A percentile compares a stretch with the other conserved stretches of the same genome.
phyloP scores from a whole-genome alignment of 192 early-diverging fungal genomes.

The Martensiomyces pterosporus region DNA sequence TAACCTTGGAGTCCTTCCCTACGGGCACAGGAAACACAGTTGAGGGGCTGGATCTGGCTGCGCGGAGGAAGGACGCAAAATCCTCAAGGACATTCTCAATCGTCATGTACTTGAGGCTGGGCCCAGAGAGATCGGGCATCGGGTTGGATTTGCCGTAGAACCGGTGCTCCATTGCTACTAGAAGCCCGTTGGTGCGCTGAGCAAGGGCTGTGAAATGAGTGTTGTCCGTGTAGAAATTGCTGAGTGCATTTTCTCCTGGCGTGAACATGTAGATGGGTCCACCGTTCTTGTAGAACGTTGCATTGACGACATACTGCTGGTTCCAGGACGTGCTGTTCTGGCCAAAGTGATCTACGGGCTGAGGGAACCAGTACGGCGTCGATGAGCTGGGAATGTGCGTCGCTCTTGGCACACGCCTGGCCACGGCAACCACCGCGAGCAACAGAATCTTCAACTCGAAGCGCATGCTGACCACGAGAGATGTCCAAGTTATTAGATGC shows the following conservation, averaged over 20 bases:
- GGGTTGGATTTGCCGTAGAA: slow-evolving; percentile 54
- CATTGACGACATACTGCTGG: slow-evolving; percentile 21
- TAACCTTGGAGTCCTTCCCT: slow-evolving; percentile 42
- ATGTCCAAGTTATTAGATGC: too few species aligned
- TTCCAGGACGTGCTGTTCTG: slow-evolving; percentile 7
- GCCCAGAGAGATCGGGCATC: slow-evolving; percentile 13
- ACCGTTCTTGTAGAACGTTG: slow-evolving; percentile 11
- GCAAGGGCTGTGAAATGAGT: slow-evolving; percentile 36
- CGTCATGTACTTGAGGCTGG: slow-evolving; percentile 12
- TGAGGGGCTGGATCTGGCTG: background rate
- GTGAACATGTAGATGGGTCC: slow-evolving; percentile 17
- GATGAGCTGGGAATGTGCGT: background rate
- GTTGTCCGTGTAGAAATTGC: slow-evolving; percentile 1
- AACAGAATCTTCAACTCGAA: too few species aligned
- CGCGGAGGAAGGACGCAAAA: slow-evolving; percentile 12
- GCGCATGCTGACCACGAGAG: too few species aligned
- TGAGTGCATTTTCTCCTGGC: slow-evolving; percentile 11
- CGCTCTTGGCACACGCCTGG: too few species aligned
- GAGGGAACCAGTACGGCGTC: slow-evolving; percentile 15
- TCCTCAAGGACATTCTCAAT: slow-evolving; percentile 18
- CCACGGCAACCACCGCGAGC: too few species aligned
- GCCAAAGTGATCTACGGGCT: slow-evolving; percentile 20
- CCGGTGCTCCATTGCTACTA: slow-evolving; percentile 55
- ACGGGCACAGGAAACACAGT: background rate
- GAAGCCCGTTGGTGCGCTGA: slow-evolving; percentile 43